phyloP scores from a whole-genome alignment of 768 basidiomycete species.

The Podaxis sp. region DNA sequence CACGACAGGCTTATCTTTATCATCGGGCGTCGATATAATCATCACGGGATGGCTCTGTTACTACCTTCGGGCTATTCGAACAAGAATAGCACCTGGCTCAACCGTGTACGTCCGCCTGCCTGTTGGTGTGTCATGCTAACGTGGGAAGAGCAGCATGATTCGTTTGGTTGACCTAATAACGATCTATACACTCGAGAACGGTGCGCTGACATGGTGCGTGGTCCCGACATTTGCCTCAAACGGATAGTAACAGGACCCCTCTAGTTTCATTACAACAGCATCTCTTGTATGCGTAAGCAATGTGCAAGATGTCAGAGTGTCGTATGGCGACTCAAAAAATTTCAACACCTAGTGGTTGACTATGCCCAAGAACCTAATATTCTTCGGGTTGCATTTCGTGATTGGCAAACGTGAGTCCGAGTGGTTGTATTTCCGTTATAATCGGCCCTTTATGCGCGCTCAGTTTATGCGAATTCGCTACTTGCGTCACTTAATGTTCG shows the following conservation, averaged over 20 bases:
- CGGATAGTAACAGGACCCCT: neutral
- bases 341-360: slow-evolving; percentile 35
- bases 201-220: slow-evolving; percentile 46
- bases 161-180: slow-evolving; percentile 47
- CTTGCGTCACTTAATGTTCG: slow-evolving; percentile 26
- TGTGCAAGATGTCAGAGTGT: neutral
- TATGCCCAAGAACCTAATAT: slow-evolving; percentile 42
- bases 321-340: neutral
- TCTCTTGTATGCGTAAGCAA: slow-evolving; percentile 42
- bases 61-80: slow-evolving; percentile 40
- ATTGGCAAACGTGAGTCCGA: slow-evolving; percentile 42
- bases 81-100: slow-evolving; percentile 36
- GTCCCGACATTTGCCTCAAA: neutral
- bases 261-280: slow-evolving; percentile 39
- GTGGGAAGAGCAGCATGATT: slow-evolving; percentile 36
- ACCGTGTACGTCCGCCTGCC: slow-evolving; percentile 5
- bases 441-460: no score
- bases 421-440: no score
- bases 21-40: slow-evolving; percentile 48
- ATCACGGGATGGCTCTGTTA: slow-evolving; percentile 46
- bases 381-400: slow-evolving; percentile 48
- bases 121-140: neutral
- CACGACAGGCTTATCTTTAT: slow-evolving; percentile 50
- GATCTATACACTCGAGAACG: slow-evolving; percentile 54
- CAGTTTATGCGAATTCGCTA: slow-evolving; percentile 38